A percentile compares a stretch with the other conserved stretches of the same genome.
These are phyloP conservation scores for Kwoniella shandongensis DNA, from an alignment of 768 basidiomycete genomes.

Conservation along the genomic window DNA sequence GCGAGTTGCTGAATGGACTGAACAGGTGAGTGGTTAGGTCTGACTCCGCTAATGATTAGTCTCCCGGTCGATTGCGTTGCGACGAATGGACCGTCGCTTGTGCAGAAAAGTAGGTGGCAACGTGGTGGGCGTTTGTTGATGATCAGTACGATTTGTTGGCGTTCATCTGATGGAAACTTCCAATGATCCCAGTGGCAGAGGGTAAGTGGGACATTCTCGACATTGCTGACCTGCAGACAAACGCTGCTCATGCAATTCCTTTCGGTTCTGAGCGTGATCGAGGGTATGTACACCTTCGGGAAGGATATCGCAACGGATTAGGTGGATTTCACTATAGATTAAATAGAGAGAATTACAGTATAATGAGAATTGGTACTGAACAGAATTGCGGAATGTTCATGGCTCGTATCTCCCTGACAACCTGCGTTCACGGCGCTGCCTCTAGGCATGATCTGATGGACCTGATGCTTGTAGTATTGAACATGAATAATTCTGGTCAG, in stretches of 20 bases:
- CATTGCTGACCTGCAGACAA: conserved; percentile 25
- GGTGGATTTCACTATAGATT: neutral
- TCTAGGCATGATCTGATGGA: no score
- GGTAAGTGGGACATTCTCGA: neutral
- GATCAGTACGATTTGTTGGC: conserved; percentile 42
- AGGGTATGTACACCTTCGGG: conserved; percentile 47
- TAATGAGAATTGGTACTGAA: no score
- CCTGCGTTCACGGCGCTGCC: no score
- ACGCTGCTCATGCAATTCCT: conserved; percentile 44
- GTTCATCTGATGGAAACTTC: conserved; percentile 44
- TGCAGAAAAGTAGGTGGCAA: conserved; percentile 41
- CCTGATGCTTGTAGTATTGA: no score
- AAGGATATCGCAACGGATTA: conserved; percentile 43
- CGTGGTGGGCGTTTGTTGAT: conserved; percentile 3
- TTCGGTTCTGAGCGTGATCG: conserved; percentile 44
- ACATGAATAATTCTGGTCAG: no score
- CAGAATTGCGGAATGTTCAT: no score
- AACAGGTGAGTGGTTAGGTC: conserved; percentile 31
- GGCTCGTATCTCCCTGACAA: no score
- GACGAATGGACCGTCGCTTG: conserved; percentile 49
- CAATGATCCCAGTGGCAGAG: conserved; percentile 20
- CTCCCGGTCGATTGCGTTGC: conserved; percentile 50
- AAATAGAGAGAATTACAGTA: no score
- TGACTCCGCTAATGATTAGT: conserved; percentile 12
- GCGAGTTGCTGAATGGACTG: conserved; percentile 46